Conservation (phyloP, 352 stramenopile genomes). For the Phytophthora palmivora region DNA sequence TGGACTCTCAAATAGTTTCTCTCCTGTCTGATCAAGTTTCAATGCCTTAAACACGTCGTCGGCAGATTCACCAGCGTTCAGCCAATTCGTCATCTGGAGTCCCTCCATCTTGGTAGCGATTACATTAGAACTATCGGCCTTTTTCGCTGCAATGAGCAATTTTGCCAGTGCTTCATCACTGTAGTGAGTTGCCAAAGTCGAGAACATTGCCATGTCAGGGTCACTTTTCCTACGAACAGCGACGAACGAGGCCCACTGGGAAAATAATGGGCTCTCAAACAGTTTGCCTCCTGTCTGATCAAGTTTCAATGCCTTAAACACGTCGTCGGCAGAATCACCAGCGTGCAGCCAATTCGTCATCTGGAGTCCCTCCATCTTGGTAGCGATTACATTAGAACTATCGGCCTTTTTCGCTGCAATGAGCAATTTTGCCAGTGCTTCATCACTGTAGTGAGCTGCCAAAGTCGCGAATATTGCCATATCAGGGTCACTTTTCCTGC, state of each 20-base stretch:
- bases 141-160: constrained; percentile 4
- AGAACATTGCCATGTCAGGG: background rate
- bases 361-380: background rate
- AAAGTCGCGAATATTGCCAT: background rate
- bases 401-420: background rate
- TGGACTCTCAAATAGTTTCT: background rate
- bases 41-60: constrained; percentile 5
- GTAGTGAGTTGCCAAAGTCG: background rate
- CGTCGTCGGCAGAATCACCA: background rate
- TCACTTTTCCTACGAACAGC: background rate
- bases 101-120: constrained; percentile 5
- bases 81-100: background rate
- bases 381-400: background rate
- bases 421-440: background rate
- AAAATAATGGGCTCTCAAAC: constrained; percentile 8
- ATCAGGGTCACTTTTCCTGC: background rate
- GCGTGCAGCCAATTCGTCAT: background rate
- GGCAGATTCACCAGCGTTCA: background rate
- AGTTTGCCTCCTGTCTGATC: background rate
- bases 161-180: constrained; percentile 6
- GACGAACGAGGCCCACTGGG: background rate
- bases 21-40: background rate
- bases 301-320: constrained; percentile 7
- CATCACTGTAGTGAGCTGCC: background rate
- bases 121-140: background rate